These are phyloP conservation scores for Solioccasus polychromus DNA, from an alignment of 768 basidiomycete species.

Conservation along the genomic window DNA sequence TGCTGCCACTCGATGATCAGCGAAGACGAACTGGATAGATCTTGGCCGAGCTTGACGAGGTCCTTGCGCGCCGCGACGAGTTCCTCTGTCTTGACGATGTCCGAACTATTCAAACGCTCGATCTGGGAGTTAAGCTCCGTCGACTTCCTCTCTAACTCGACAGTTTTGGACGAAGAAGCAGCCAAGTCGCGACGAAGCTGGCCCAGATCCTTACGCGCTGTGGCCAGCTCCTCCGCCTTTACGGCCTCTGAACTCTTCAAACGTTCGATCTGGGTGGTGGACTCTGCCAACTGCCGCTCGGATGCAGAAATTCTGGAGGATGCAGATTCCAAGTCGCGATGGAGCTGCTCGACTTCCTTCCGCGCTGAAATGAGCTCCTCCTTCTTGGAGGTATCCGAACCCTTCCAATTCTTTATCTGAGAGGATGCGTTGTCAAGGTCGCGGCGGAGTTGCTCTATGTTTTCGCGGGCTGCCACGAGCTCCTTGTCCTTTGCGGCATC, in stretches of 20 bases:
- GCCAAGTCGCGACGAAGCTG: background rate
- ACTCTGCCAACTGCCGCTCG: background rate
- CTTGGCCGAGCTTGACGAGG: no score
- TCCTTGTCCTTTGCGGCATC: no score
- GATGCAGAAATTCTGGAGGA: background rate
- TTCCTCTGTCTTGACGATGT: no score
- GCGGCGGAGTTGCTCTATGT: no score
- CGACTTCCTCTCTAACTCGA: background rate
- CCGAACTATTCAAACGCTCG: no score
- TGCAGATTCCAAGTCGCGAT: background rate
- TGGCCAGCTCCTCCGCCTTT: background rate
- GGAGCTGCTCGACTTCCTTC: slow-evolving; percentile 3
- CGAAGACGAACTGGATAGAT: no score
- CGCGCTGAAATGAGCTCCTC: background rate
- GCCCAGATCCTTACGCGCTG: background rate
- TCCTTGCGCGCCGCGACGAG: no score
- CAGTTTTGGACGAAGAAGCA: background rate
- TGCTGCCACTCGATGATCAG: no score
- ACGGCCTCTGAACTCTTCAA: background rate
- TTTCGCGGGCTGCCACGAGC: no score
- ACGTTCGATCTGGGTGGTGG: background rate
- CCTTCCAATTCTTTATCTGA: background rate
- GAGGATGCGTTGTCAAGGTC: no score
- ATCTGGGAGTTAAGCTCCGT: no score
- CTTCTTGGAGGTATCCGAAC: no score